Conservation (phyloP, 2,329 filamentous ascomycete genomes). For the Cladosporium velox region DNA sequence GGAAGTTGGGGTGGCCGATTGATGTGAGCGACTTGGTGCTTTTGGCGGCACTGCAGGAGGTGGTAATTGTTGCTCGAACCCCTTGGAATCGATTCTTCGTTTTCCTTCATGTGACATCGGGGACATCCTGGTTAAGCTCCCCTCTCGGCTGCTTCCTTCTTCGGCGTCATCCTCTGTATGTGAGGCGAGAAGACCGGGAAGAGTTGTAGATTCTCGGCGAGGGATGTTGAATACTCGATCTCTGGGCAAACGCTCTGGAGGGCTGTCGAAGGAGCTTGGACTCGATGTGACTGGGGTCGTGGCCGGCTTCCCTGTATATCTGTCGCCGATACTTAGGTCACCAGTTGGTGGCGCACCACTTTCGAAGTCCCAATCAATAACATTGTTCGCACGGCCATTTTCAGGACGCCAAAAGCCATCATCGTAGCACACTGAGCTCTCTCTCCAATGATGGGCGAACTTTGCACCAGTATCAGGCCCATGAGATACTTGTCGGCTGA, state of each 20-base stretch:
- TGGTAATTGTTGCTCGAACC: background rate
- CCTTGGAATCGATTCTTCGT: constrained; percentile 15
- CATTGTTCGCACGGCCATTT: background rate
- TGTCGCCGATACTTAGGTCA: constrained; percentile 25
- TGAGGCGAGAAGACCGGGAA: constrained; percentile 28
- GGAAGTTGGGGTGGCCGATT: constrained; percentile 14
- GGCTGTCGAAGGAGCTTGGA: background rate
- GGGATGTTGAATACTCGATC: constrained; percentile 15
- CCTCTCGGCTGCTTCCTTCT: constrained; percentile 19
- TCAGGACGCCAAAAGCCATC: background rate
- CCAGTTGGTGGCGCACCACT: constrained; percentile 26
- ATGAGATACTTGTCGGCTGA: background rate
- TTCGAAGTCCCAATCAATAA: constrained; percentile 31
- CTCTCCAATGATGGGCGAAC: background rate
- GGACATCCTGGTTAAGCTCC: background rate
- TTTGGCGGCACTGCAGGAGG: constrained; percentile 10
- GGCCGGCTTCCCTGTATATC: background rate
- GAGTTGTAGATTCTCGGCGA: constrained; percentile 32
- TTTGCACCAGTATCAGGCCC: background rate
- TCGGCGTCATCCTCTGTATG: constrained; percentile 25
- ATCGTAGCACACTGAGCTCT: background rate
- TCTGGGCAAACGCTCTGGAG: background rate
- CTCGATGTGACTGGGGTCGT: background rate
- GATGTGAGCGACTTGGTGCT: background rate
- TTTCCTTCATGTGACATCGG: background rate